Evolutionary conservation across 2,329 filamentous ascomycete genomes (phyloP).

Genomic region (Trichoderma sp.): DNA sequence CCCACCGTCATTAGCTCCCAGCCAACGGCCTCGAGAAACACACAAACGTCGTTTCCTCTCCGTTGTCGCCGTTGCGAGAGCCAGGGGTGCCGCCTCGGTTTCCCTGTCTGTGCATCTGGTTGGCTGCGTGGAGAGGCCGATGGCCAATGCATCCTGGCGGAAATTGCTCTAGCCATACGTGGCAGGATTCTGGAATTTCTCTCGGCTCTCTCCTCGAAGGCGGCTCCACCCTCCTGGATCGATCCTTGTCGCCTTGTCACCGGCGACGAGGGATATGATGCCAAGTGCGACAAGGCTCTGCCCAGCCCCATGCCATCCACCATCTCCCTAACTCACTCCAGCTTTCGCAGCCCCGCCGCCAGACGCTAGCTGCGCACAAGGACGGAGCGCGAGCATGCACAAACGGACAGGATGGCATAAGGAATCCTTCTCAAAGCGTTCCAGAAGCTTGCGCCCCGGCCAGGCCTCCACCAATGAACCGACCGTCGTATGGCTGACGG

Average conservation of each 20-base stretch:
- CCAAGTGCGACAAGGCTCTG: slow-evolving; percentile 9
- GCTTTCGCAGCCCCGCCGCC: slow-evolving; percentile 8
- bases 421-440: slow-evolving; percentile 20
- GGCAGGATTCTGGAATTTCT: slow-evolving; percentile 40
- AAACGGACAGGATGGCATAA: neutral
- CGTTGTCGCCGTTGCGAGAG: slow-evolving; percentile 16
- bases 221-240: slow-evolving; percentile 4
- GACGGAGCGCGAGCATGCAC: slow-evolving; percentile 3
- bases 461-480: neutral
- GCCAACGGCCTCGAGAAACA: slow-evolving; percentile 7
- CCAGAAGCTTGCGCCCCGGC: slow-evolving; percentile 14
- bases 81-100: slow-evolving; percentile 15
- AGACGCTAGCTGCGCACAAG: neutral
- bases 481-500: neutral
- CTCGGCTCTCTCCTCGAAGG: slow-evolving; percentile 12
- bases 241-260: slow-evolving; percentile 15
- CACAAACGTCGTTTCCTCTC: slow-evolving; percentile 18
- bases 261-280: neutral
- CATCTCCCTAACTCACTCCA: slow-evolving; percentile 17
- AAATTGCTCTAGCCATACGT: slow-evolving; percentile 29
- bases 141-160: slow-evolving; percentile 28
- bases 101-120: slow-evolving; percentile 24
- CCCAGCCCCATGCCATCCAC: slow-evolving; percentile 2
- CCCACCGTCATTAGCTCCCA: neutral
- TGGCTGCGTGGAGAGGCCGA: slow-evolving; percentile 29